Base-by-base conservation (phyloP, 768 basidiomycete genomes). In the Pleurotus ostreatus region DNA sequence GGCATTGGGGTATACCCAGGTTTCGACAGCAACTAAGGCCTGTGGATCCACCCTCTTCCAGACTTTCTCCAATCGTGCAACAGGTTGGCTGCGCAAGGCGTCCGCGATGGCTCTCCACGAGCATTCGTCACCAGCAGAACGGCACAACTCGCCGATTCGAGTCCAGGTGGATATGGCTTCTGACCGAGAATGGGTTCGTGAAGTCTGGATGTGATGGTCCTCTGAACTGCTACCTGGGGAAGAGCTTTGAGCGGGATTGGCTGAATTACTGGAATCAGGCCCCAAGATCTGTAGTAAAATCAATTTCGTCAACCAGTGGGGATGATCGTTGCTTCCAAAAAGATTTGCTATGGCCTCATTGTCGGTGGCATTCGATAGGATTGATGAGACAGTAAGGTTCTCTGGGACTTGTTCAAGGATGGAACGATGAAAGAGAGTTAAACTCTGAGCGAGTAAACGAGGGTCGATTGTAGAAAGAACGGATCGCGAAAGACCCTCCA, bases 261-360 rank as follows among this genome's bases (percentile, higher is more conserved):
- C 39, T 55, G 58, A 46, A 20, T 66, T 60, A 54, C 63, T 68
- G 6, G 78, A 72, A 62, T 88, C 87, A 0, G 78, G 76, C 22
- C 81, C 83, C 11, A 92, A 76, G 11, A 92, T 79, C 65, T 91
- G 89, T 44, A 85, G 66, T 1, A 94, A 68, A 5, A 93, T 70
- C 3, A 89, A 68, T 62, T 81, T 85, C 12, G 92, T 93, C 41
- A 93, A 72, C 90, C 91, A 94, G 65, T 94, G 88, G 1, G 89
- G 88, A 43, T 74, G 76, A 4, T 83, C 83, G 25, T 88, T 85
- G 56, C 72, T 85, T 5, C 90, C 89, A 59, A 88, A 83, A 15
- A 92, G 76, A 20, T 73, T 71, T 13, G 66, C 55, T 18, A 64
- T 61, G 15, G 64, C 59, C 25, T 54, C 65, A 8, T 58, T 51